A percentile compares a stretch with the other conserved stretches of the same genome.
Evolutionary conservation across 169 alveolate genomes (phyloP).

Genomic region (Cryptosporidium andersoni): DNA sequence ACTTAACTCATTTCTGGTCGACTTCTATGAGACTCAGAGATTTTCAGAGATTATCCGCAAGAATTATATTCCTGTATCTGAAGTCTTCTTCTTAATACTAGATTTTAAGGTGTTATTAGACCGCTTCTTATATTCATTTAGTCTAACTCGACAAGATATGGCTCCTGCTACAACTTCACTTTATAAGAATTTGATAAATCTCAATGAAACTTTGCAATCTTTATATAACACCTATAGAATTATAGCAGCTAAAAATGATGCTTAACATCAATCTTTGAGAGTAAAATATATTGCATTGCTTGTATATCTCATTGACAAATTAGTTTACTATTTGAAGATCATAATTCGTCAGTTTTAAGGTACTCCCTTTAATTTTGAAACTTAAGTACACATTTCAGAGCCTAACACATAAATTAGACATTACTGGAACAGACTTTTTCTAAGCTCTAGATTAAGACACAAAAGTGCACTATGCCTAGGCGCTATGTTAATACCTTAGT

Average conservation of each 20-base stretch:
- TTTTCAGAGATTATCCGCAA: slow-evolving; percentile 47
- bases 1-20: slow-evolving; percentile 53
- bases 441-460: too few species aligned
- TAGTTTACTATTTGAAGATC: too few species aligned
- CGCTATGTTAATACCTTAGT: too few species aligned
- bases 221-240: slow-evolving; percentile 43
- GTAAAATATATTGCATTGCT: not conserved
- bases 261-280: slow-evolving; percentile 10
- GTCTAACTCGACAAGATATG: slow-evolving; percentile 13
- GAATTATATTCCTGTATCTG: slow-evolving; percentile 50
- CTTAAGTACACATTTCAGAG: too few species aligned
- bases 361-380: too few species aligned
- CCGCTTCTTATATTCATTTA: slow-evolving; percentile 55
- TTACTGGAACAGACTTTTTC: too few species aligned
- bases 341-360: too few species aligned
- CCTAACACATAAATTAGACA: too few species aligned
- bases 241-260: slow-evolving; percentile 63
- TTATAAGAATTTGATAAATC: slow-evolving; percentile 19
- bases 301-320: too few species aligned
- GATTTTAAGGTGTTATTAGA: slow-evolving; percentile 57
- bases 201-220: slow-evolving; percentile 33
- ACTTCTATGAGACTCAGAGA: slow-evolving; percentile 67
- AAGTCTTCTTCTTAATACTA: slow-evolving; percentile 44
- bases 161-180: slow-evolving; percentile 1
- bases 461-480: too few species aligned